Conservation (phyloP, 805 yeast genomes). For the Ogataea ganodermae region DNA sequence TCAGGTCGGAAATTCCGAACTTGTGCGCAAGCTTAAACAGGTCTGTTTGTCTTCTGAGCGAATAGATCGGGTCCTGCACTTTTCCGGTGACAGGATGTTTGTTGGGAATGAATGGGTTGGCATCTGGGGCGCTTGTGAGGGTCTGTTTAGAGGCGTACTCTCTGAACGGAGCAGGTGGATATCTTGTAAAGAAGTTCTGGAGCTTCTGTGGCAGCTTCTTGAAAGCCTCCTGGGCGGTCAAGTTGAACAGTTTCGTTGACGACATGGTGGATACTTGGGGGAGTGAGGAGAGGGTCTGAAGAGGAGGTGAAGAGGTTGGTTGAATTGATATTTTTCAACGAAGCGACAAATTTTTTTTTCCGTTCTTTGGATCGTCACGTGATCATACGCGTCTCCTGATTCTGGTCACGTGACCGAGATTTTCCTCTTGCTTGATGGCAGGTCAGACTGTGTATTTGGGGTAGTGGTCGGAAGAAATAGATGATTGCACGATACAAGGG, state of each 20-base stretch:
- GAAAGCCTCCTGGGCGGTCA: constrained; percentile 37
- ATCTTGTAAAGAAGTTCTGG: constrained; percentile 72
- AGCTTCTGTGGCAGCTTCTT: constrained; percentile 65
- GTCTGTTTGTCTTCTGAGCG: constrained; percentile 80
- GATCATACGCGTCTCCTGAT: background rate
- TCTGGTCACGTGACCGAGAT: background rate
- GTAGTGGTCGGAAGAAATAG: no score
- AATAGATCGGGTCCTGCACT: constrained; percentile 75
- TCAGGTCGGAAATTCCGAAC: constrained; percentile 74
- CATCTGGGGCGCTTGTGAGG: constrained; percentile 61
- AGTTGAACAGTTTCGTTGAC: constrained; percentile 26
- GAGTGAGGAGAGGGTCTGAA: background rate
- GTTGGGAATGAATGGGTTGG: constrained; percentile 87
- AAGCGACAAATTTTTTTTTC: background rate
- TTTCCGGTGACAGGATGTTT: constrained; percentile 79
- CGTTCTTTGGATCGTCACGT: background rate
- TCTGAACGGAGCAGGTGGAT: constrained; percentile 82
- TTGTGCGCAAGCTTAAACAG: constrained; percentile 78
- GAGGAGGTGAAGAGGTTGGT: background rate
- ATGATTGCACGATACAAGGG: no score
- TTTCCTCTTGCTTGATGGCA: no score
- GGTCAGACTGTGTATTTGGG: no score
- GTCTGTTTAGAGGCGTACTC: constrained; percentile 67
- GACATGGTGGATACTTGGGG: constrained; percentile 14
- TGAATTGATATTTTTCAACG: constrained; percentile 1